These are phyloP conservation scores for Trichophyton verrucosum DNA, from an alignment of 2,329 filamentous ascomycete species.

Conservation along the genomic window DNA sequence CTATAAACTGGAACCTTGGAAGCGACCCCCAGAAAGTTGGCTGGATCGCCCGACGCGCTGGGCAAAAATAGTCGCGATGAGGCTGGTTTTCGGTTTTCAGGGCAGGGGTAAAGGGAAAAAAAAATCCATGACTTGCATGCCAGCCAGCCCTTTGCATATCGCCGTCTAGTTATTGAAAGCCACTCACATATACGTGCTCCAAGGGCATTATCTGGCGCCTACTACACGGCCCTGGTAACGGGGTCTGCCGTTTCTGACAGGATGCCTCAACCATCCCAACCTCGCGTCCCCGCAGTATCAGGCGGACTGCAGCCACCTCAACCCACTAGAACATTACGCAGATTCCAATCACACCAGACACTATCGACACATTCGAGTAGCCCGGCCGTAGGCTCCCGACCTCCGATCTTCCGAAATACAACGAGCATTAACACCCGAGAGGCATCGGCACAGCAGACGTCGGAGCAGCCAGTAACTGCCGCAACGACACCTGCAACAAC, in stretches of 20 bases:
- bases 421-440: conserved; percentile 15
- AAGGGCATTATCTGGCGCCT: background rate
- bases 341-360: conserved; percentile 62
- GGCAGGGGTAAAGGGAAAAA: background rate
- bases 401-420: conserved; percentile 31
- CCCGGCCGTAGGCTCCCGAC: conserved; percentile 51
- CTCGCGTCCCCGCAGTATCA: background rate
- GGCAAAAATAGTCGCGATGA: background rate
- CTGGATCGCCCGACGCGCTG: background rate
- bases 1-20: background rate
- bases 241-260: background rate
- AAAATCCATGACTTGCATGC: background rate
- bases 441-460: conserved; percentile 6
- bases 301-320: conserved; percentile 32
- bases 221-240: background rate
- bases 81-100: background rate
- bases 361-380: conserved; percentile 38
- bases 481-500: conserved; percentile 13
- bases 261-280: conserved; percentile 7
- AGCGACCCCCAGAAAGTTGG: background rate
- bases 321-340: conserved; percentile 55
- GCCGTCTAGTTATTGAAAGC: background rate
- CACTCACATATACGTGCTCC: background rate
- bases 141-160: background rate
- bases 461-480: conserved; percentile 17